Evolutionary conservation across 805 yeast genomes (phyloP).

Genomic region (Monosporozyma solicola): DNA sequence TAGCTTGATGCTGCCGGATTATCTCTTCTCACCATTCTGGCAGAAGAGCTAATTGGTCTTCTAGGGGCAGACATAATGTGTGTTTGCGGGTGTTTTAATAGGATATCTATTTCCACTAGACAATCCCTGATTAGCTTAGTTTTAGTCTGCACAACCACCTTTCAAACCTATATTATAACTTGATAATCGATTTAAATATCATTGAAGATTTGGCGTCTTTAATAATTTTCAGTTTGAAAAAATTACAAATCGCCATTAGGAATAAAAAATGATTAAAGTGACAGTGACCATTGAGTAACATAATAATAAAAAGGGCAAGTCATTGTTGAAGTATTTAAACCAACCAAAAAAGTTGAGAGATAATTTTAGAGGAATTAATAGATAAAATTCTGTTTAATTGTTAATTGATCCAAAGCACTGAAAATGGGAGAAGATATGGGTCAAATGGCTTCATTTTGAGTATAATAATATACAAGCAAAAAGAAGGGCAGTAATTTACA

Average conservation of each 20-base stretch:
- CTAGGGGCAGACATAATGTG: background rate
- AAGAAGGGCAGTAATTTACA: too few species aligned
- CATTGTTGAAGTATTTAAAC: too few species aligned
- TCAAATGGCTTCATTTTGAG: too few species aligned
- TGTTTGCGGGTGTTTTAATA: background rate
- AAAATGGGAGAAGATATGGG: too few species aligned
- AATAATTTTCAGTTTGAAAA: background rate
- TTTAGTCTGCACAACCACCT: background rate
- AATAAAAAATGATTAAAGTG: background rate
- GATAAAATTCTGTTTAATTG: too few species aligned
- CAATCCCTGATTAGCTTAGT: background rate
- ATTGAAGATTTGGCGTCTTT: background rate
- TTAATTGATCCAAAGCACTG: too few species aligned
- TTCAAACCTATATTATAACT: too few species aligned
- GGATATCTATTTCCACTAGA: background rate
- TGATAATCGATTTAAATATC: background rate
- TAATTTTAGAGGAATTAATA: too few species aligned
- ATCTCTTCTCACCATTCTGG: constrained; percentile 45
- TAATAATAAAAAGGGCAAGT: background rate
- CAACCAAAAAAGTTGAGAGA: too few species aligned
- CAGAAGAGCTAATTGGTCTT: constrained; percentile 31
- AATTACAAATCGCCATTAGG: background rate
- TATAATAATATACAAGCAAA: too few species aligned
- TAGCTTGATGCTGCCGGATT: constrained; percentile 14
- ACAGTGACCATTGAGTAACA: too few species aligned